These are phyloP conservation scores for Actinomortierella wolfii DNA, from an alignment of 371 early-diverging fungal species.

Conservation along the genomic window DNA sequence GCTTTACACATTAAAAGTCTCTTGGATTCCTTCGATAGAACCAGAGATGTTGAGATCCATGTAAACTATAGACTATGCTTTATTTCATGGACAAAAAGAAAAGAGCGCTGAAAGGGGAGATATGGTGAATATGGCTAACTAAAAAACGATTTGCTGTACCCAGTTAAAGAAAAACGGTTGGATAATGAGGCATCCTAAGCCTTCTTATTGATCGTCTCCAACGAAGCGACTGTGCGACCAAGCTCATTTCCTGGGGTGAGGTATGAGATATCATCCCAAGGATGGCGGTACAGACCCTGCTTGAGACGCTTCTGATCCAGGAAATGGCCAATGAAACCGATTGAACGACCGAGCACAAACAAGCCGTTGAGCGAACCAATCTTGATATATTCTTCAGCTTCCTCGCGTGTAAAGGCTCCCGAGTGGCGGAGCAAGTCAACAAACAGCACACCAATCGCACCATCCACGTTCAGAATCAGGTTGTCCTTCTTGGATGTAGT, in stretches of 20 bases:
- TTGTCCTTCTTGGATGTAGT: conserved; percentile 98
- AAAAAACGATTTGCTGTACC: no score
- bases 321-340: conserved; percentile 96
- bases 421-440: conserved; percentile 93
- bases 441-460: conserved; percentile 94
- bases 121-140: no score
- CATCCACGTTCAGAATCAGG: conserved; percentile 97
- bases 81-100: no score
- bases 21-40: no score
- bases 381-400: conserved; percentile 95
- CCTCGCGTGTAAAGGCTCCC: conserved; percentile 92
- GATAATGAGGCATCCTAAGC: conserved; percentile 10
- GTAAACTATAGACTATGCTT: no score
- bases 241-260: conserved; percentile 62
- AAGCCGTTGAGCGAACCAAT: conserved; percentile 97
- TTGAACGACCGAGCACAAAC: conserved; percentile 94
- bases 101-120: no score
- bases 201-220: conserved; percentile 48
- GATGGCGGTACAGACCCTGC: conserved; percentile 97
- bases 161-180: no score
- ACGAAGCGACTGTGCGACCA: conserved; percentile 47
- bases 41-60: no score
- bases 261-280: conserved; percentile 98
- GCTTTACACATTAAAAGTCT: no score
- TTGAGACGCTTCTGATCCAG: conserved; percentile 97